phyloP scores from a whole-genome alignment of 176 grass and related monocot genomes.

The Paspalum vaginatum region DNA sequence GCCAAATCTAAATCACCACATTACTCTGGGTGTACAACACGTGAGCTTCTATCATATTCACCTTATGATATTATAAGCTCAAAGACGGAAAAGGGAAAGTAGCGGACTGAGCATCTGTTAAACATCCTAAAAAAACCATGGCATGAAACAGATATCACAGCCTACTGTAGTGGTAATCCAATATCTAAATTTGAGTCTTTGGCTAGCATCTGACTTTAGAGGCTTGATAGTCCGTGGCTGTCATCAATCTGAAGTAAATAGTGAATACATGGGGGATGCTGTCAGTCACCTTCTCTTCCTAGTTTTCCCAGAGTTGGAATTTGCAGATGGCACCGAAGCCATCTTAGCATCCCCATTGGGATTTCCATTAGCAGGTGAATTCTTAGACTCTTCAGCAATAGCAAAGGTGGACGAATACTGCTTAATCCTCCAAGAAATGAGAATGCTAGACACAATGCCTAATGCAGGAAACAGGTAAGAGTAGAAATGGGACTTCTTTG shows the following conservation, averaged over 20 bases:
- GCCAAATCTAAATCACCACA: slow-evolving; percentile 20
- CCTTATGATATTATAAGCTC: slow-evolving; percentile 20
- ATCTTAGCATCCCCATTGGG: slow-evolving; percentile 27
- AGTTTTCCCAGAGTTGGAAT: slow-evolving; percentile 29
- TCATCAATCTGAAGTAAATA: not conserved
- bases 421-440: slow-evolving; percentile 94
- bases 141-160: slow-evolving; percentile 39
- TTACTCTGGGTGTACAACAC: slow-evolving; percentile 36
- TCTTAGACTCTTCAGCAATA: slow-evolving; percentile 51
- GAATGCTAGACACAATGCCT: slow-evolving; percentile 78
- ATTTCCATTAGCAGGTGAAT: slow-evolving; percentile 27
- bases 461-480: slow-evolving; percentile 80
- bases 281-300: slow-evolving; percentile 41
- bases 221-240: not conserved
- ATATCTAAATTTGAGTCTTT: slow-evolving; percentile 10
- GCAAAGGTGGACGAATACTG: slow-evolving; percentile 80
- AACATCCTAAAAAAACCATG: slow-evolving; percentile 40
- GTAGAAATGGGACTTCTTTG: slow-evolving; percentile 71
- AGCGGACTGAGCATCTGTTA: slow-evolving; percentile 20
- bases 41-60: slow-evolving; percentile 18
- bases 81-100: not conserved
- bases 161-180: slow-evolving; percentile 1
- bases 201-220: not conserved
- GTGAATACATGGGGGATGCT: not conserved
- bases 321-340: slow-evolving; percentile 6